Percentiles rank a stretch among this genome's conserved stretches.
phyloP scores from a whole-genome alignment of 805 yeast species.

The Monosporozyma unispora region DNA sequence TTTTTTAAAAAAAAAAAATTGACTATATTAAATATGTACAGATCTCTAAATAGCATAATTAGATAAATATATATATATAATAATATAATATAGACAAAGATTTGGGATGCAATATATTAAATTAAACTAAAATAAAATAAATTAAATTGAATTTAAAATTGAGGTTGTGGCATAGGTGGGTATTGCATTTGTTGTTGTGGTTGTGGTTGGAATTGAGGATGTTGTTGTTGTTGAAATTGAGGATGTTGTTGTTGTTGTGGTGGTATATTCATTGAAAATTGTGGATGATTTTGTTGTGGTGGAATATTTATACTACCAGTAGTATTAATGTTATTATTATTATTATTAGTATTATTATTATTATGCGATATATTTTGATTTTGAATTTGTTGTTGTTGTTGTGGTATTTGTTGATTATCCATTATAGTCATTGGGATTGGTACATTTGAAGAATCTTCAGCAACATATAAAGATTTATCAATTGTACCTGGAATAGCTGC shows the following conservation, averaged over 20 bases:
- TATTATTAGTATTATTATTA: background rate
- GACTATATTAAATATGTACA: background rate
- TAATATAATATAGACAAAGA: background rate
- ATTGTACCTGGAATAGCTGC: constrained; percentile 93
- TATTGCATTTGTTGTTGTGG: constrained; percentile 13
- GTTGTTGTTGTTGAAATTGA: background rate
- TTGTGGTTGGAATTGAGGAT: background rate
- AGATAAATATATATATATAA: background rate
- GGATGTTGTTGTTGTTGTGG: constrained; percentile 1
- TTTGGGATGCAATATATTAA: background rate
- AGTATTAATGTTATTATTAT: background rate
- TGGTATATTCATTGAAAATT: constrained; percentile 1
- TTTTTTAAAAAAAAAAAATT: background rate
- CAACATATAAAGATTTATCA: constrained; percentile 82
- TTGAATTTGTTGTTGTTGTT: constrained; percentile 19
- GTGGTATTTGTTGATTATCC: constrained; percentile 31
- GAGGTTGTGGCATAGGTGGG: constrained; percentile 9
- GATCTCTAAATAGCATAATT: background rate
- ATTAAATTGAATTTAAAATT: background rate
- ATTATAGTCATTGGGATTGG: constrained; percentile 80
- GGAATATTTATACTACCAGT: constrained; percentile 3
- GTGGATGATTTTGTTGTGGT: constrained; percentile 9
- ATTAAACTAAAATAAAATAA: no score
- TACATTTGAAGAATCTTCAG: constrained; percentile 59
- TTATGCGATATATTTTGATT: constrained; percentile 11